phyloP scores from a whole-genome alignment of 1,284 basidiomycete species.

The Boletus sp. region DNA sequence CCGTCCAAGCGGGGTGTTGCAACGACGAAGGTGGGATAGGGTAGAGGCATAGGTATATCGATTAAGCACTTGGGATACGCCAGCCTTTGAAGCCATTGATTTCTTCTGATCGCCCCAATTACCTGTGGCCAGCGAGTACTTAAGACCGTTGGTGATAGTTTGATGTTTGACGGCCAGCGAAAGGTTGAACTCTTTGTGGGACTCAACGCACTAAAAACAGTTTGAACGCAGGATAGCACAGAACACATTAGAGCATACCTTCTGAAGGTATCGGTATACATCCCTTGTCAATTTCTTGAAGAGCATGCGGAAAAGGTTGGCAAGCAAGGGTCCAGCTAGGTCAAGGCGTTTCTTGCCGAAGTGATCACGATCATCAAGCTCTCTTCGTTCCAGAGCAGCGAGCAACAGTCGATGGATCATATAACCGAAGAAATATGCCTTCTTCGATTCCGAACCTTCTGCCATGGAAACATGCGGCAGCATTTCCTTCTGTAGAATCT shows the following conservation, averaged over 20 bases:
- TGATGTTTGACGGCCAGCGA: slow-evolving; percentile 91
- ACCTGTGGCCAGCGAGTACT: slow-evolving; percentile 97
- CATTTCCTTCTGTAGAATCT: slow-evolving; percentile 99
- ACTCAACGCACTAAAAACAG: slow-evolving; percentile 82
- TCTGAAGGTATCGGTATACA: slow-evolving; percentile 95
- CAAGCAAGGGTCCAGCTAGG: slow-evolving; percentile 90
- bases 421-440: slow-evolving; percentile 99
- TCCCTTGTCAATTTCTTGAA: slow-evolving; percentile 97
- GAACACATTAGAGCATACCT: slow-evolving; percentile 48
- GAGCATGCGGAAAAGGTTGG: slow-evolving; percentile 95
- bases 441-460: slow-evolving; percentile 96
- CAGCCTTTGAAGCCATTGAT: slow-evolving; percentile 95
- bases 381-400: slow-evolving; percentile 90
- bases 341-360: slow-evolving; percentile 99
- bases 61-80: slow-evolving; percentile 98
- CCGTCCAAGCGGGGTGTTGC: slow-evolving; percentile 96
- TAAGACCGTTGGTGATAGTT: slow-evolving; percentile 97
- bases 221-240: background rate
- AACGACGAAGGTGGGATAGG: slow-evolving; percentile 94
- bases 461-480: slow-evolving; percentile 95
- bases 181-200: slow-evolving; percentile 93
- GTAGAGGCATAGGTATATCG: slow-evolving; percentile 99
- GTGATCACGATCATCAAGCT: slow-evolving; percentile 98
- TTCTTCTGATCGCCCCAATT: slow-evolving; percentile 99
- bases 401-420: slow-evolving; percentile 97